phyloP scores from a whole-genome alignment of 192 early-diverging fungal genomes.

The Coemansia sp. region DNA sequence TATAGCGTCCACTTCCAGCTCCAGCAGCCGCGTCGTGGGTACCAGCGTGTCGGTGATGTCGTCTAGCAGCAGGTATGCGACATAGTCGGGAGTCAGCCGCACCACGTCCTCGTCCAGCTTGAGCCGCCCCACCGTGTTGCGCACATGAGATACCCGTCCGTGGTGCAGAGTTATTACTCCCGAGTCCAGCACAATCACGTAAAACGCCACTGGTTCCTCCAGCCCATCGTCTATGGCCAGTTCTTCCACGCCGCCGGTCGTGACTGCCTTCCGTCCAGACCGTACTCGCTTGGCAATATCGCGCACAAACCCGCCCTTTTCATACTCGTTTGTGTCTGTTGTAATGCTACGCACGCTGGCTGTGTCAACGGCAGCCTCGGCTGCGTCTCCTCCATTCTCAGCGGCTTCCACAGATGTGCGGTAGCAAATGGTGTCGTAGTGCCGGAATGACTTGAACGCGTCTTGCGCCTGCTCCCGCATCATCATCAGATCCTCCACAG shows the following conservation, averaged over 20 bases:
- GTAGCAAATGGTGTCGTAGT: constrained; percentile 87
- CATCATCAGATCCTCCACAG: constrained; percentile 78
- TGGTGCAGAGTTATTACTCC: constrained; percentile 46
- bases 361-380: neutral
- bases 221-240: constrained; percentile 14
- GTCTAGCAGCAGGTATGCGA: constrained; percentile 90
- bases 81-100: constrained; percentile 69
- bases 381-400: neutral
- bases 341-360: neutral
- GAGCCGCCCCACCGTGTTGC: constrained; percentile 60
- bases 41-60: constrained; percentile 93
- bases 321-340: neutral
- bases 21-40: constrained; percentile 81
- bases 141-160: constrained; percentile 32
- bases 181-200: constrained; percentile 34
- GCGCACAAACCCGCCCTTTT: constrained; percentile 22
- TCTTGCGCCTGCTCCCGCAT: constrained; percentile 74
- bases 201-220: constrained; percentile 47
- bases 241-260: constrained; percentile 1
- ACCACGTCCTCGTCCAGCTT: constrained; percentile 34
- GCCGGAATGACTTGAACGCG: constrained; percentile 83
- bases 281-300: constrained; percentile 15
- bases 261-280: constrained; percentile 1
- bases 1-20: constrained; percentile 93
- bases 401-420: constrained; percentile 54